Percentiles rank a stretch among this genome's conserved stretches.
phyloP scores from a whole-genome alignment of 805 yeast species.

The Lipomyces spencermartinsiae region DNA sequence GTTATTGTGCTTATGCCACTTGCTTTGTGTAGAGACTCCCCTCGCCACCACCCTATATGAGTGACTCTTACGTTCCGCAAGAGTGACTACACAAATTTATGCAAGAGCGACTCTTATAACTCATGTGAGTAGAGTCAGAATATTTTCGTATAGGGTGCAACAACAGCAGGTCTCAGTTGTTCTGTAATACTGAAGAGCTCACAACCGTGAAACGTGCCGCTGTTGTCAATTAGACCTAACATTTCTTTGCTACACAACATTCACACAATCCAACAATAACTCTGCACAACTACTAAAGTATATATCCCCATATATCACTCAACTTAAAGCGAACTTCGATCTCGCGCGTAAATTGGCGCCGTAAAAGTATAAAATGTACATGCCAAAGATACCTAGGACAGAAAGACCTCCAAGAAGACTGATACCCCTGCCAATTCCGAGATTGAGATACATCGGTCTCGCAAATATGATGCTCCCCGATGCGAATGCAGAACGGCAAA shows the following conservation, averaged over 20 bases:
- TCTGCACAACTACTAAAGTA: not conserved
- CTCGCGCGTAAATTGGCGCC: constrained; percentile 13
- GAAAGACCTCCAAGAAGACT: constrained; percentile 51
- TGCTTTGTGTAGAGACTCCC: too few species aligned
- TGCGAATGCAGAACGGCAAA: constrained; percentile 59
- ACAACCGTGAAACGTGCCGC: not conserved
- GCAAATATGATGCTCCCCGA: constrained; percentile 72
- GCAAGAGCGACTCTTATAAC: too few species aligned
- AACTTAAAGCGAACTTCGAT: constrained; percentile 12
- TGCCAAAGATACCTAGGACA: constrained; percentile 45
- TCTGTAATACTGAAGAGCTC: too few species aligned
- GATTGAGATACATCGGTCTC: constrained; percentile 57
- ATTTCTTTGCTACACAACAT: not conserved
- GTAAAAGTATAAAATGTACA: not conserved
- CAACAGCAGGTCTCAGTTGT: too few species aligned
- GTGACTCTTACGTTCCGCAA: too few species aligned
- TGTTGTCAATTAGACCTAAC: not conserved
- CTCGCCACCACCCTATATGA: too few species aligned
- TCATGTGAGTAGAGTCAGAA: too few species aligned
- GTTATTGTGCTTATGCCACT: too few species aligned
- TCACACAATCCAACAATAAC: not conserved
- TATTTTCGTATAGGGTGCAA: too few species aligned
- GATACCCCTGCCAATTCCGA: constrained; percentile 56
- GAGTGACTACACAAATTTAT: too few species aligned
- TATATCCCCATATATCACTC: not conserved